A percentile compares a stretch with the other conserved stretches of the same genome.
These are phyloP conservation scores for Spathaspora sp. DNA, from an alignment of 1,139 yeast genomes.

Conservation along the genomic window DNA sequence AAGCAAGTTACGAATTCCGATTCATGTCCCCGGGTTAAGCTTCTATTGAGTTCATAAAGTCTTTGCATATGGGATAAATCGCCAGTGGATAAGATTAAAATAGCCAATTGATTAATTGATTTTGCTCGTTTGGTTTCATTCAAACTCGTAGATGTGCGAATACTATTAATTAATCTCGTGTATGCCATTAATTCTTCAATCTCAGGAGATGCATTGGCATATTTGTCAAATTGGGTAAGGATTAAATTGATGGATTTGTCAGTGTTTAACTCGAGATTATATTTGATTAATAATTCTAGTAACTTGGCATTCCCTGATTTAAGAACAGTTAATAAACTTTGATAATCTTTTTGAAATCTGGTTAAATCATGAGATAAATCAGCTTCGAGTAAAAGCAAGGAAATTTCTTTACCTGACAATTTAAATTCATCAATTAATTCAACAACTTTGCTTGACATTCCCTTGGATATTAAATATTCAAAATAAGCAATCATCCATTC, in stretches of 20 bases:
- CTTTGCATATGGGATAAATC: constrained; percentile 18
- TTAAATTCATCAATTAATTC: constrained; percentile 12
- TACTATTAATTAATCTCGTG: constrained; percentile 21
- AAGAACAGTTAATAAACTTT: neutral
- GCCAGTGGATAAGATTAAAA: constrained; percentile 10
- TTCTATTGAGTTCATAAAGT: constrained; percentile 12
- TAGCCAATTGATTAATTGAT: constrained; percentile 11
- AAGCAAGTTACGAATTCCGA: constrained; percentile 17
- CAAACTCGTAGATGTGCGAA: constrained; percentile 9
- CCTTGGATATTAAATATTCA: constrained; percentile 15
- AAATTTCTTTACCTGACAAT: constrained; percentile 7
- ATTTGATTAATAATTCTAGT: constrained; percentile 22
- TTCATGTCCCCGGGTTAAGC: constrained; percentile 11
- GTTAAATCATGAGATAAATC: constrained; percentile 13
- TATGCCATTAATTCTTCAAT: constrained; percentile 20
- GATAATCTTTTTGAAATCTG: constrained; percentile 8
- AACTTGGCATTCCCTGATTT: constrained; percentile 10
- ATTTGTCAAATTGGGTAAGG: constrained; percentile 16
- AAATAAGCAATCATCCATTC: constrained; percentile 23
- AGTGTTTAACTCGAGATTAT: constrained; percentile 20
- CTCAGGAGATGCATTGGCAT: constrained; percentile 14
- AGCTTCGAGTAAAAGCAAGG: constrained; percentile 8
- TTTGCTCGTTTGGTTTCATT: constrained; percentile 5
- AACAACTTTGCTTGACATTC: constrained; percentile 11
- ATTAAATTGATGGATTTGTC: constrained; percentile 14